Percentiles rank a stretch among this genome's conserved stretches.
Evolutionary conservation across 78 protist species (phyloP).

Genomic region (Corallochytrium limacisporum): DNA sequence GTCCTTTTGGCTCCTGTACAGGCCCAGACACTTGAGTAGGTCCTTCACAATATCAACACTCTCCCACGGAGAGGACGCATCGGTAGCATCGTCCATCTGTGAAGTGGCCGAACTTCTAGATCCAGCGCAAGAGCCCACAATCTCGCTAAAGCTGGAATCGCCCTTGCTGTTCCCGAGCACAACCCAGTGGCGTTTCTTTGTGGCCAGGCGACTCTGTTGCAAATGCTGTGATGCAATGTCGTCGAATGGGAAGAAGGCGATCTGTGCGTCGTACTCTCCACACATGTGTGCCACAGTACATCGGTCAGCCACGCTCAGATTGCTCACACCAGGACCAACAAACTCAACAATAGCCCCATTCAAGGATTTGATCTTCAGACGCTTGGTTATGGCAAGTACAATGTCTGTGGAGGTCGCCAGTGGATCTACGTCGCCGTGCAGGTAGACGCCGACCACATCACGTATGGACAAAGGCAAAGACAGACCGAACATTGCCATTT

Average conservation of each 20-base stretch:
- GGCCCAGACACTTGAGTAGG: no score
- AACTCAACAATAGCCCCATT: constrained; percentile 83
- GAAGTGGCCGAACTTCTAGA: no score
- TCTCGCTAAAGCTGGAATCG: no score
- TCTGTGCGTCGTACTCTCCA: constrained; percentile 77
- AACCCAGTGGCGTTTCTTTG: no score
- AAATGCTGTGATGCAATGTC: constrained; percentile 40
- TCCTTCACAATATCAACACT: no score
- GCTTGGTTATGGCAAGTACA: constrained; percentile 65
- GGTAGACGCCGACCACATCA: constrained; percentile 62
- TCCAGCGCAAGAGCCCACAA: no score
- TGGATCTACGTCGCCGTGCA: constrained; percentile 51
- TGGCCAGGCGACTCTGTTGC: constrained; percentile 39
- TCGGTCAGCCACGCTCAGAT: constrained; percentile 64
- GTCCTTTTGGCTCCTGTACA: no score
- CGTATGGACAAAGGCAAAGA: constrained; percentile 58
- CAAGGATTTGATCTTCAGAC: constrained; percentile 39
- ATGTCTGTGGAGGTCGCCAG: constrained; percentile 70
- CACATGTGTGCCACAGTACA: constrained; percentile 85
- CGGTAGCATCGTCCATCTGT: no score
- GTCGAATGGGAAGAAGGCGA: constrained; percentile 79
- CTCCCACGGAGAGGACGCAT: no score
- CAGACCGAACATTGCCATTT: constrained; percentile 74
- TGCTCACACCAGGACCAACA: constrained; percentile 52
- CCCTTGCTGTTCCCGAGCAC: no score